These are phyloP conservation scores for Fagopyrum tataricum DNA, from an alignment of 148 eudicot genomes.

Conservation along the genomic window DNA sequence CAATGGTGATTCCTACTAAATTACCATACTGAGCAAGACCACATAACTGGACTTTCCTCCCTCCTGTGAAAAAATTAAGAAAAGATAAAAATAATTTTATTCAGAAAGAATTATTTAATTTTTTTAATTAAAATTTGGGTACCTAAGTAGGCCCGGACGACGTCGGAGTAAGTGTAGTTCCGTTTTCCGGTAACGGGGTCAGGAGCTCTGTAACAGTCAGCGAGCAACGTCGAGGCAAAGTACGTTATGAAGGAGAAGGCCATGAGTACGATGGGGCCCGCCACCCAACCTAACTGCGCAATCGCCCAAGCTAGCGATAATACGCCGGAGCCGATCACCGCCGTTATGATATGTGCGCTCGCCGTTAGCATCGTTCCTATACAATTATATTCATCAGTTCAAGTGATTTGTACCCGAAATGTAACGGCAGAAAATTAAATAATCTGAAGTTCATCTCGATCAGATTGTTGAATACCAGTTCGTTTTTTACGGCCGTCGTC, in stretches of 20 bases:
- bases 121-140: neutral
- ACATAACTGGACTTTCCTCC: slow-evolving; percentile 77
- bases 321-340: slow-evolving; percentile 96
- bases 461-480: slow-evolving; percentile 30
- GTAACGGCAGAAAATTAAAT: too few species aligned
- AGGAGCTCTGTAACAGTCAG: slow-evolving; percentile 70
- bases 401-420: neutral
- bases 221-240: slow-evolving; percentile 72
- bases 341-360: slow-evolving; percentile 90
- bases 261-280: slow-evolving; percentile 61
- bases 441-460: too few species aligned
- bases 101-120: neutral
- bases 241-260: slow-evolving; percentile 70
- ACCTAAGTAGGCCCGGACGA: slow-evolving; percentile 81
- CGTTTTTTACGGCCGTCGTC: slow-evolving; percentile 56
- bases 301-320: slow-evolving; percentile 87
- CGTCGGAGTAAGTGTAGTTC: slow-evolving; percentile 89
- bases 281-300: slow-evolving; percentile 87
- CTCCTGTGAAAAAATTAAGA: slow-evolving; percentile 34
- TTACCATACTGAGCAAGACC: slow-evolving; percentile 84
- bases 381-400: neutral
- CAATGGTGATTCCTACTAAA: slow-evolving; percentile 76
- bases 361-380: slow-evolving; percentile 70
- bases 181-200: slow-evolving; percentile 58
- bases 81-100: neutral